phyloP scores from a whole-genome alignment of 257 asterid genomes.

The Primulina tabacum region DNA sequence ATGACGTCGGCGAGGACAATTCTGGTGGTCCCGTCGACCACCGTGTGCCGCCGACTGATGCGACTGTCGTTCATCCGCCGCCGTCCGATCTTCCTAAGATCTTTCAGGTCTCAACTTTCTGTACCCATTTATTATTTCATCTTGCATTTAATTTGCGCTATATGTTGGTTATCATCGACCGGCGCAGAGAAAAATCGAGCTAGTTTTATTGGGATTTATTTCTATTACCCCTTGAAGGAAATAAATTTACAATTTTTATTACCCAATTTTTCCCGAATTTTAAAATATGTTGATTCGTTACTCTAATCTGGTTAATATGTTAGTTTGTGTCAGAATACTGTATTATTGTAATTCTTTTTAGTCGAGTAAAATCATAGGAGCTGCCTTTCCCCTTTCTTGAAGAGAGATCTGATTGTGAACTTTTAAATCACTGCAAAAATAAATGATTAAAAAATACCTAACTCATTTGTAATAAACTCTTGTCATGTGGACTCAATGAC shows the following conservation, averaged over 20 bases:
- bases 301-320: neutral
- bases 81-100: constrained; percentile 51
- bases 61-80: constrained; percentile 33
- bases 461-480: too few relatives aligned
- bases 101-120: constrained; percentile 52
- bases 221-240: neutral
- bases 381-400: too few relatives aligned
- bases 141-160: too few relatives aligned
- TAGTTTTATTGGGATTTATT: neutral
- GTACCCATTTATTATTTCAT: neutral
- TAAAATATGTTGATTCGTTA: neutral
- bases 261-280: neutral
- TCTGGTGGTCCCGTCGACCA: constrained; percentile 25
- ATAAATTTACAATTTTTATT: too few relatives aligned
- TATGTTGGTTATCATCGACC: neutral
- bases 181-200: neutral
- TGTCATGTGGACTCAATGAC: too few relatives aligned
- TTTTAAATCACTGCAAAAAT: too few relatives aligned
- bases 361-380: too few relatives aligned
- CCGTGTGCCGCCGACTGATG: constrained; percentile 24
- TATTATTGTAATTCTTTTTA: neutral
- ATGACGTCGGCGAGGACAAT: constrained; percentile 62
- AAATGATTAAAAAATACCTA: too few relatives aligned
- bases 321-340: neutral
- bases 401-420: neutral